Evolutionary conservation across 2,329 filamentous ascomycete genomes (phyloP), one percentile per base, ranked within the genome.

Genomic region (Bipolaris gigantea): DNA sequence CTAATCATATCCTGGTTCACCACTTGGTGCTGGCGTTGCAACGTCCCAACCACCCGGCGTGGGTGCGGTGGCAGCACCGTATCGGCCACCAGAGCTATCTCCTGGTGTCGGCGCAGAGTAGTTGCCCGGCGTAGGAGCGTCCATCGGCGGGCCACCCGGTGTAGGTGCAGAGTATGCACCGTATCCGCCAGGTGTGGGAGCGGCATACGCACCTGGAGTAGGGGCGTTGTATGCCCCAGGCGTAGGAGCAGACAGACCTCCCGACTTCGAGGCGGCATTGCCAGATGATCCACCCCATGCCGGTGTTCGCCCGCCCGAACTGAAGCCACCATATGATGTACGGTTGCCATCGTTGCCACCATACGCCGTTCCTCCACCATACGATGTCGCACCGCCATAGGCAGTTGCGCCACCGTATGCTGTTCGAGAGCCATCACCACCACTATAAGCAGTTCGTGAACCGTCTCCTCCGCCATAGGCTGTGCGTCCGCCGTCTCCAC

Each of bases 311-410:
- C 83, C 82, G 57, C 88, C 65, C 48, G 72, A 62, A 61, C 65
- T 75, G 57, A 75, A 73, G 18, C 80, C 80, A n/a, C 91, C 78
- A 48, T 80, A 80, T 18, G 73, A 69, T 8, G 78, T 80, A 30
- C 72, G 63, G 19, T 65, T 69, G 21, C 72, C 72, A 42, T 73
- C 70, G 36, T 73, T 73, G 10, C 68, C 69, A 13, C 77, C 66
- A 25, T 71, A 71, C 30, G 68, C 59, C 30, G 65, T 67, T 39
- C 47, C 62, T 43, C 63, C 91, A 18, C 76, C 91, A 65, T 96
- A 95, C 1, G 90, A 85, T 15, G 90, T 92, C 41, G 88, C 75
- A 34, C 75, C 75, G 33, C 76, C 91, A 65, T 96, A 95, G 2
- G 90, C 85, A 7, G 90, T 92, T 47, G 89, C 77, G 19, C 76